Evolutionary conservation across 2,329 filamentous ascomycete genomes (phyloP).

Genomic region (Verticillium isaacii): DNA sequence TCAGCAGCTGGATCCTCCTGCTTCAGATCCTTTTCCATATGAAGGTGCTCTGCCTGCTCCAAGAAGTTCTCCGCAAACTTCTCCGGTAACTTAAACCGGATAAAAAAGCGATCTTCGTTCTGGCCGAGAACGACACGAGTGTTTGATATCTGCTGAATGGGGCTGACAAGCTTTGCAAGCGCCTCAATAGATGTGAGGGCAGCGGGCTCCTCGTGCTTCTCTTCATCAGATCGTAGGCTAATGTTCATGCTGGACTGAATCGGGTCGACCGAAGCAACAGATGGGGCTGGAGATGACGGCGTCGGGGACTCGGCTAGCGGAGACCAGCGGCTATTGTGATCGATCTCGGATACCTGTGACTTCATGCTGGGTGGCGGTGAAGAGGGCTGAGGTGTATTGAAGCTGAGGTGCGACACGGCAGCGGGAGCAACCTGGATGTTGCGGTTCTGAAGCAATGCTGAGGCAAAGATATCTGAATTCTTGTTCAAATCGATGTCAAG

Average conservation of each 20-base stretch:
- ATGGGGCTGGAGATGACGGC: neutral
- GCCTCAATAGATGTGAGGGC: neutral
- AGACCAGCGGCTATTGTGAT: neutral
- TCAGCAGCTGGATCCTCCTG: neutral
- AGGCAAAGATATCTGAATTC: constrained; percentile 1
- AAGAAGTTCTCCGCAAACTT: neutral
- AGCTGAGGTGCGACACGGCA: neutral
- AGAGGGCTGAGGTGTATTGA: neutral
- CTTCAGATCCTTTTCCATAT: neutral
- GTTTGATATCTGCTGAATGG: neutral
- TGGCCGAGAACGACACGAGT: constrained; percentile 1
- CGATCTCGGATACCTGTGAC: neutral
- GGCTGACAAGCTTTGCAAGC: neutral
- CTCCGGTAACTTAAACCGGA: constrained; percentile 11
- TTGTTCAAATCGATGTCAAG: constrained; percentile 1
- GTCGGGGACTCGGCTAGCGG: neutral
- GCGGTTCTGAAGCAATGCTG: neutral
- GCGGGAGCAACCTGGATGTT: neutral
- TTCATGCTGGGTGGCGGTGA: neutral
- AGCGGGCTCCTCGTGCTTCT: neutral
- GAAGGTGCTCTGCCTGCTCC: neutral
- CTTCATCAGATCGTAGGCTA: neutral
- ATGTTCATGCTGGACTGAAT: neutral
- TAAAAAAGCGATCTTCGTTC: constrained; percentile 6
- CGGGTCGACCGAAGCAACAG: neutral